Base-by-base conservation (phyloP, 2,329 filamentous ascomycete species). In the Trichoderma guizhouense region DNA sequence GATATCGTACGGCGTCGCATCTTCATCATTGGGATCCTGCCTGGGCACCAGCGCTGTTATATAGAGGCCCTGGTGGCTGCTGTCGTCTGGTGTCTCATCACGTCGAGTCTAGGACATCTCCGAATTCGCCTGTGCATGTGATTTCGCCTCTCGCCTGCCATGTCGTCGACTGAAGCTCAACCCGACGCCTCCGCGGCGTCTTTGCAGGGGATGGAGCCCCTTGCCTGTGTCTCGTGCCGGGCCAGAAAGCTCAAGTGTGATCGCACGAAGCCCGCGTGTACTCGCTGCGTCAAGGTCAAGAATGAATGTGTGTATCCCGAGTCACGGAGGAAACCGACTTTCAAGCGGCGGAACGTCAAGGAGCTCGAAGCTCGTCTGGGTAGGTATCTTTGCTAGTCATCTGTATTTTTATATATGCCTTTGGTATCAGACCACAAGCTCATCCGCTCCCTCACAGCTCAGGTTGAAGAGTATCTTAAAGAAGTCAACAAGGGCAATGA, bases 191-290 rank as follows among this genome's bases (percentile, higher is more conserved):
- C 70, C 58, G 66, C 28, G n/a, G 47, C 71, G 21, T 36, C 60
- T 8, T 24, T 69, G 36, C 43, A 64, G 14, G 76, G 70, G 73
- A 78, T 74, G 21, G 85, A 86, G 76, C 81, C 84, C 24, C 90
- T 97, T 81, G 93, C 94, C 21, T 97, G 94, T 79, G 90, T 96
- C 32, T 87, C 93, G 68, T 97, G 94, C 81, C 88, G 95, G 75
- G 91, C 91, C 78, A 87, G 94, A 76, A 98, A 98, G 82, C 84
- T 97, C 76, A 92, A 92, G 81, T 98, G 95, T 83, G 94, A 98
- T 82, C 92, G 94, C 34, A 85, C 84, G 61, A 92, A 90, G 78
- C 94, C 94, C 18, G 88, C 89, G 30, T 98, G 95, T 78, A 89
- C 90, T 55, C 95, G 94, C 24, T 98, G 95, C 81, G 85, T 88